Percentiles rank a stretch among this genome's conserved stretches.
These are phyloP conservation scores for Solanum tarapatanum DNA, from an alignment of 257 asterid species.

Conservation along the genomic window DNA sequence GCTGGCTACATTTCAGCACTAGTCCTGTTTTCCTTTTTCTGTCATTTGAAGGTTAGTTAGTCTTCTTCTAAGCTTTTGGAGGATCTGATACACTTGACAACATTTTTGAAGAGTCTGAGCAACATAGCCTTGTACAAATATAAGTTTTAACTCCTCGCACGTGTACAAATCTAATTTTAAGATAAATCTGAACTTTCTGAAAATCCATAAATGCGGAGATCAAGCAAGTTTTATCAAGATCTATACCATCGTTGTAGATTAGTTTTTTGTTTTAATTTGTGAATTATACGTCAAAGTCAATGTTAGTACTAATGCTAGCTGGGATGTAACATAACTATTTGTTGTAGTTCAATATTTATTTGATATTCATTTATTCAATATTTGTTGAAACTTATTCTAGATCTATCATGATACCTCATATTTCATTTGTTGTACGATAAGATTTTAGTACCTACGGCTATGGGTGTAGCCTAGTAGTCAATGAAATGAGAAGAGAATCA, in stretches of 20 bases:
- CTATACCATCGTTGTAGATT: fast-evolving
- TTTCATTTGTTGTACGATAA: background rate
- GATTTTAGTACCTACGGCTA: no score
- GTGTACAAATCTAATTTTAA: no score
- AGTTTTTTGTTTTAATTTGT: no score
- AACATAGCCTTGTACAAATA: background rate
- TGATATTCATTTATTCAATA: background rate
- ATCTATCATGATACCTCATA: background rate
- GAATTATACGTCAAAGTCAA: background rate
- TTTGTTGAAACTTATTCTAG: background rate
- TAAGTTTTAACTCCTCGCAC: background rate
- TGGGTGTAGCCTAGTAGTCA: no score
- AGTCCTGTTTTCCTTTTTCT: background rate
- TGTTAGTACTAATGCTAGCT: fast-evolving
- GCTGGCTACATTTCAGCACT: background rate
- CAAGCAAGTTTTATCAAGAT: fast-evolving
- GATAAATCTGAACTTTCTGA: background rate
- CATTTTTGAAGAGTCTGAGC: background rate
- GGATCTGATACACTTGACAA: background rate
- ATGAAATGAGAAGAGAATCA: no score
- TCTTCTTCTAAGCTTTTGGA: no score
- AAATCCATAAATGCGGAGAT: background rate
- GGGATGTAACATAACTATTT: background rate
- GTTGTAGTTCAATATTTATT: background rate
- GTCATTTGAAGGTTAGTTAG: background rate